Evolutionary conservation across 164 flowering plant genomes (phyloP).

Genomic region (Berberis thunbergii): DNA sequence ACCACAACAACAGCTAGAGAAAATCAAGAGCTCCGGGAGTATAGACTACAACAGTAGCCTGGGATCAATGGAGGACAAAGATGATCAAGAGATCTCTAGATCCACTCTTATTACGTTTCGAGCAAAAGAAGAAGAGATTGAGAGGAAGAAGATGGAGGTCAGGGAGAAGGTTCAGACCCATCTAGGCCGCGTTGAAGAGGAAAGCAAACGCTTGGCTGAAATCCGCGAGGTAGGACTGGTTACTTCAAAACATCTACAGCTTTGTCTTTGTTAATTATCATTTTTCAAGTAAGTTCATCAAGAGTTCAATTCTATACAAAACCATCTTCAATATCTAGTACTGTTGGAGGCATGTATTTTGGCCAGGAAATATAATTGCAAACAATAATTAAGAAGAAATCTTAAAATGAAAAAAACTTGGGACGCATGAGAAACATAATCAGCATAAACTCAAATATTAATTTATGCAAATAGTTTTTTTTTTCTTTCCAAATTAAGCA

Average conservation of each 20-base stretch:
- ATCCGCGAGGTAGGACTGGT: conserved; percentile 66
- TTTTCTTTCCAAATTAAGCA: no score
- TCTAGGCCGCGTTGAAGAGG: conserved; percentile 70
- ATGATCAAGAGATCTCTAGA: conserved; percentile 65
- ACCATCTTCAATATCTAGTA: no score
- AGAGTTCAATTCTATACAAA: not conserved
- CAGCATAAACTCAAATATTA: no score
- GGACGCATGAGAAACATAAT: no score
- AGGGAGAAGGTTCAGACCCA: conserved; percentile 69
- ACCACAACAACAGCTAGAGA: conserved; percentile 31
- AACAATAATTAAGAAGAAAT: no score
- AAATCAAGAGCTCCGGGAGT: conserved; percentile 30
- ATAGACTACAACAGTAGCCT: conserved; percentile 24
- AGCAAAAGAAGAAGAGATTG: conserved; percentile 85
- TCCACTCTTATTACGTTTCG: conserved; percentile 60
- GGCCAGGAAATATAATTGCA: no score
- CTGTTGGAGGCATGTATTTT: no score
- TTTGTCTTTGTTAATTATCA: not conserved
- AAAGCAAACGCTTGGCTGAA: conserved; percentile 62
- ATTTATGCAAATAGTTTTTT: no score
- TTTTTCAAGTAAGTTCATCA: not conserved
- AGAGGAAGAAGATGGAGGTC: conserved; percentile 77
- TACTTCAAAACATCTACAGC: not conserved
- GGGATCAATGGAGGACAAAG: conserved; percentile 39
- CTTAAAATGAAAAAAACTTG: no score